phyloP scores from a whole-genome alignment of 768 basidiomycete species.

The Termitomyces sp. region DNA sequence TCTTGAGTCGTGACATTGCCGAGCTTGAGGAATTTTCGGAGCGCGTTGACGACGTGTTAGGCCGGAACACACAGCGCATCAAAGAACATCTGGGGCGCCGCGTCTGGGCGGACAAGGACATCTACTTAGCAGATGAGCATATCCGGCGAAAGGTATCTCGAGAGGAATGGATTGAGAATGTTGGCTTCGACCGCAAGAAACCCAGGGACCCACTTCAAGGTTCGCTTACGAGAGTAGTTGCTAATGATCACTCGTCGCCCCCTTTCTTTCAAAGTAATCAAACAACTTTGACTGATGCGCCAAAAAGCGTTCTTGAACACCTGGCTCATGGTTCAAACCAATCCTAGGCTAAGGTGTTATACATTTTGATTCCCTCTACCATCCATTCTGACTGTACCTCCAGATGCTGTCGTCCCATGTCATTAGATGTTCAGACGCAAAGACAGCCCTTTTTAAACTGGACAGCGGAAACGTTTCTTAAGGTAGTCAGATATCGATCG shows the following conservation, averaged over 20 bases:
- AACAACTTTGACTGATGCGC: background rate
- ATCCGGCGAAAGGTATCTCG: constrained; percentile 30
- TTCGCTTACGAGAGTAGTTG: background rate
- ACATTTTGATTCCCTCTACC: background rate
- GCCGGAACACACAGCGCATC: constrained; percentile 51
- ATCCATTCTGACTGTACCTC: background rate
- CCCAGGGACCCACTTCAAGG: constrained; percentile 5
- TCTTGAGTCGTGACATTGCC: constrained; percentile 50
- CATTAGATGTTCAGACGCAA: no score
- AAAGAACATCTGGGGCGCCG: constrained; percentile 79
- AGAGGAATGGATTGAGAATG: constrained; percentile 43
- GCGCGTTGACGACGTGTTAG: constrained; percentile 35
- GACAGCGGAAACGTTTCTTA: background rate
- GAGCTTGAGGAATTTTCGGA: constrained; percentile 42
- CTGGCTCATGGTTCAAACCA: background rate
- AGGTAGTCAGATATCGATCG: background rate
- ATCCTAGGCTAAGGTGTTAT: background rate
- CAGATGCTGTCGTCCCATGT: background rate
- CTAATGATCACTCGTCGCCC: background rate
- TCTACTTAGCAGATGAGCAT: constrained; percentile 39
- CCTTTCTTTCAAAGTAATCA: constrained; percentile 12
- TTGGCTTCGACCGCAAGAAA: constrained; percentile 35
- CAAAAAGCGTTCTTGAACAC: background rate
- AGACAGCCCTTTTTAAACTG: background rate
- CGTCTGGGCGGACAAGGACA: constrained; percentile 54